Conservation (phyloP, 192 early-diverging fungal species). For the Linnemannia hyalina region DNA sequence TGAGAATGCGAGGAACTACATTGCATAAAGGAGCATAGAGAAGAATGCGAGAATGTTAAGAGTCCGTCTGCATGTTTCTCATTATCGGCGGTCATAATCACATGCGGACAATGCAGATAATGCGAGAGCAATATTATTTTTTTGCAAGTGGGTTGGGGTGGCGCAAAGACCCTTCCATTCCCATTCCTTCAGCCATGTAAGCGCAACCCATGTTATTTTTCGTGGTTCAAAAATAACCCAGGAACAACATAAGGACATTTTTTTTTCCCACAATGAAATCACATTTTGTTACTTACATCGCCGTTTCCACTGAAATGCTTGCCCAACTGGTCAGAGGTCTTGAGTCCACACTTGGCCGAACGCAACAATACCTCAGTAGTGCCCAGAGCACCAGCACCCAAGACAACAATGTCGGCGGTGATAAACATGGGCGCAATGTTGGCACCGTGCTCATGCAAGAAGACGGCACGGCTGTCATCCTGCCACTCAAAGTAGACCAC, state of each 20-base stretch:
- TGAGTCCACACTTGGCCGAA: constrained; percentile 51
- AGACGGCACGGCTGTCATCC: constrained; percentile 36
- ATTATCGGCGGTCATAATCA: neutral
- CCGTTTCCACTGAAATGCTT: constrained; percentile 63
- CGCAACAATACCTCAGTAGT: constrained; percentile 58
- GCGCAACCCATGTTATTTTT: neutral
- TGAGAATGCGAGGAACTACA: constrained; percentile 52
- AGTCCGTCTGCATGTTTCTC: neutral
- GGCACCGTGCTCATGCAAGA: constrained; percentile 29
- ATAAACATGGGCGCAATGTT: constrained; percentile 55
- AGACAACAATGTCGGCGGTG: constrained; percentile 58
- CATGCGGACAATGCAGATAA: constrained; percentile 1
- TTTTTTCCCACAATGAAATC: neutral
- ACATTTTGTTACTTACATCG: constrained; percentile 53
- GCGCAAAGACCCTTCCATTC: neutral
- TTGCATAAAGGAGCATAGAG: neutral
- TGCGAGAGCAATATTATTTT: neutral
- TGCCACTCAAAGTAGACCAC: constrained; percentile 64
- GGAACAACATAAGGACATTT: neutral
- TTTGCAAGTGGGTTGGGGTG: neutral
- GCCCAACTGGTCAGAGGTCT: constrained; percentile 51
- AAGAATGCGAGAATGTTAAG: constrained; percentile 8
- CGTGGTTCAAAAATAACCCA: neutral
- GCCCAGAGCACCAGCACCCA: constrained; percentile 60
- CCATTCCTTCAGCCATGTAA: neutral